Percentiles rank a stretch among this genome's conserved stretches.
Conservation (phyloP, 352 stramenopile species). For the Phytophthora pseudosyringae region DNA sequence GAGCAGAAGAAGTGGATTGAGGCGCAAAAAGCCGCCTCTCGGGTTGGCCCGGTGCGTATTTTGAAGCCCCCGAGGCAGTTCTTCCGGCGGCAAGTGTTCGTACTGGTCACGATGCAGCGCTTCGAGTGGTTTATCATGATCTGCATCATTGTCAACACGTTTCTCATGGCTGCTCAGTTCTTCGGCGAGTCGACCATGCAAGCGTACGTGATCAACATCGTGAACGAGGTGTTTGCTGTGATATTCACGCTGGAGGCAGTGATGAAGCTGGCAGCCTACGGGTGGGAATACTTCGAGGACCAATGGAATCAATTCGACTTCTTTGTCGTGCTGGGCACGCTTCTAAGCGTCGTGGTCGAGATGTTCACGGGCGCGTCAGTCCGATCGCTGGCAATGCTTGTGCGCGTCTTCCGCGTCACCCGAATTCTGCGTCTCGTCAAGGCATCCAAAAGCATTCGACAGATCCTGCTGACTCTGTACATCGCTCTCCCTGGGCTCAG, state of each 20-base stretch:
- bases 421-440: conserved; percentile 86
- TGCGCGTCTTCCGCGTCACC: conserved; percentile 92
- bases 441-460: conserved; percentile 85
- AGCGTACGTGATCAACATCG: conserved; percentile 50
- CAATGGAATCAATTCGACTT: conserved; percentile 93
- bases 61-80: conserved; percentile 57
- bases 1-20: conserved; percentile 93
- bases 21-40: conserved; percentile 69
- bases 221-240: conserved; percentile 90
- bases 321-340: conserved; percentile 73
- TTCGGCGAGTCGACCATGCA: conserved; percentile 83
- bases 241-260: conserved; percentile 91
- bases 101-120: conserved; percentile 58
- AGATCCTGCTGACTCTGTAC: conserved; percentile 93
- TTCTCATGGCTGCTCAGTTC: conserved; percentile 88
- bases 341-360: conserved; percentile 69
- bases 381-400: conserved; percentile 83
- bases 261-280: conserved; percentile 88
- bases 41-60: conserved; percentile 66
- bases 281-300: conserved; percentile 83
- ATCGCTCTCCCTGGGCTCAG: conserved; percentile 87
- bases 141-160: conserved; percentile 91
- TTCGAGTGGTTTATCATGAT: conserved; percentile 92
- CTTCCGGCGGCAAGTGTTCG: conserved; percentile 66
- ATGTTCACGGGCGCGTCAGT: conserved; percentile 60